Evolutionary conservation across 1,284 basidiomycete genomes (phyloP).

Genomic region (Cerrena zonata): DNA sequence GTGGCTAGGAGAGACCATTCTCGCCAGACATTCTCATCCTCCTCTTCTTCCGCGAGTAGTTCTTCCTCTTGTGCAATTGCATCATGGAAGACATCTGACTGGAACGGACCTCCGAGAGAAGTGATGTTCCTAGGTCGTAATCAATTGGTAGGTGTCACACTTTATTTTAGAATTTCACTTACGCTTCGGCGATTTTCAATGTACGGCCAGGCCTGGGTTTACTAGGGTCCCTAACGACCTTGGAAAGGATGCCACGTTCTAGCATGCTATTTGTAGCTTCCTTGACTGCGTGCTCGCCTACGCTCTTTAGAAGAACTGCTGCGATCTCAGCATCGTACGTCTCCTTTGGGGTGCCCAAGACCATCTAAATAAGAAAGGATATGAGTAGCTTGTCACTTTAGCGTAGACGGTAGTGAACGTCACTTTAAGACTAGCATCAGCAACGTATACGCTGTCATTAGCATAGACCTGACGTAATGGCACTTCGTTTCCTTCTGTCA

Average conservation of each 20-base stretch:
- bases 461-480: conserved; percentile 25
- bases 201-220: conserved; percentile 62
- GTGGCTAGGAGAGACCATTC: conserved; percentile 68
- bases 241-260: conserved; percentile 58
- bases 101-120: conserved; percentile 58
- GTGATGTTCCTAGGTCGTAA: conserved; percentile 51
- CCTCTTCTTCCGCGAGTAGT: conserved; percentile 17
- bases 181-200: conserved; percentile 69
- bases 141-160: not conserved
- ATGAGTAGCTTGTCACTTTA: not conserved
- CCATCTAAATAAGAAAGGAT: conserved; percentile 49
- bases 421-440: conserved; percentile 71
- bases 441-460: conserved; percentile 42
- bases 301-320: conserved; percentile 46
- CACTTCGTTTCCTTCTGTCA: conserved; percentile 39
- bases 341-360: conserved; percentile 64
- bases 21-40: conserved; percentile 47
- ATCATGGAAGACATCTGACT: conserved; percentile 62
- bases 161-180: conserved; percentile 17
- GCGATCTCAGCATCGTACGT: conserved; percentile 58
- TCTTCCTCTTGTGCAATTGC: conserved; percentile 59
- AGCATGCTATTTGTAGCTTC: conserved; percentile 55
- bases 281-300: conserved; percentile 49
- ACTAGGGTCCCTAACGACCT: conserved; percentile 54
- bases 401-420: no score